Base-by-base conservation (phyloP, 441 rosid species). In the Aleurites moluccanus region DNA sequence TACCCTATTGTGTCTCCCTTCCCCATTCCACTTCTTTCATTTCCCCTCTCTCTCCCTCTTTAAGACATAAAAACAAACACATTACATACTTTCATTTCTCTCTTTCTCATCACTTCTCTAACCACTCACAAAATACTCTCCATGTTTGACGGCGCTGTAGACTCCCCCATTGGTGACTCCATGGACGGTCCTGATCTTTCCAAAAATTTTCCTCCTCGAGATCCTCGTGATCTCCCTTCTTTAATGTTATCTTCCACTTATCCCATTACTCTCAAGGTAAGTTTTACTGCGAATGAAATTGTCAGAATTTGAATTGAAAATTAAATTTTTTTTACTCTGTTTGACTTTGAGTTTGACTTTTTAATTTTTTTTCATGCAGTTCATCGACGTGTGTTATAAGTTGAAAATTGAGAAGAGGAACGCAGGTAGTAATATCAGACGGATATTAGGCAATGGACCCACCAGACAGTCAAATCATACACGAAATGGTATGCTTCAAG, bases 211-310 rank as follows among this genome's bases (percentile, higher is more conserved):
- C 30, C 64, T 40, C 62, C 90, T 80, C 88, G 82, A 73, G 86
- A 86, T 73, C 62, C 85, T 20, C 82, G 85, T 80, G 88, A 77
- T 55, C 83, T 79, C 69, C 85, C 89, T 0, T 76, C 89, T 80
- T 69, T 85, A 64, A 73, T 74, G 69, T 23, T 89, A 76, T 78
- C 94, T 68, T 82, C 90, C 64, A 85, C 82, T 74, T 86, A 70
- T 65, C 98, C 94, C 27, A 85, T 94, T 80, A 79, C 94, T 77
- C 92, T 94, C 82, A 87, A 86, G 94, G 98, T 92, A 75, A 3
- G 2, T 28, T 10, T 35, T 5, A 35, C 40, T 35, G 40, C 6
- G 40, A 35, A 2, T 33, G 38, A 4, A 4, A 35, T 6, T 35
- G 38, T 5, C 7, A 35, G 7, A 38, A 5, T 38, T 38, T n/a